Percentiles rank a stretch among this genome's conserved stretches.
Evolutionary conservation across 305 asterid species (phyloP).

Genomic region (Ruellia speciosa): DNA sequence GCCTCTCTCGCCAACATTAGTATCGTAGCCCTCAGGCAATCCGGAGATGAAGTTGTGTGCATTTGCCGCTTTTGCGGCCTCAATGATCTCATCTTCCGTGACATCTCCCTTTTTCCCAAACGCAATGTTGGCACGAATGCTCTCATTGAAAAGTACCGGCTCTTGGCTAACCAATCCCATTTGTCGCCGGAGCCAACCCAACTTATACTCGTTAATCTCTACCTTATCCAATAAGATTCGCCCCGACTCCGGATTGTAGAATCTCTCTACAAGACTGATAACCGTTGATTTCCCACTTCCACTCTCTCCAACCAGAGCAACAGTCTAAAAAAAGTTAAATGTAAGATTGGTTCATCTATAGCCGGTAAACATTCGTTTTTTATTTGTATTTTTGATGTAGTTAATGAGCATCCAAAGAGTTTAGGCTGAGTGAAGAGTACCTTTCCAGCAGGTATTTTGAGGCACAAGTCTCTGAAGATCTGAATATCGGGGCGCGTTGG

Average conservation of each 20-base stretch:
- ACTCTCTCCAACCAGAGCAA: constrained; percentile 49
- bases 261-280: constrained; percentile 33
- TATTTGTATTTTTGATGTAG: too few species aligned
- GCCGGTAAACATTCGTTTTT: too few species aligned
- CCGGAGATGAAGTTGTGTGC: constrained; percentile 52
- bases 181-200: constrained; percentile 41
- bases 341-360: too few species aligned
- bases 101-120: constrained; percentile 36
- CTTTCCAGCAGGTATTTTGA: constrained; percentile 45
- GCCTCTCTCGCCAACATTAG: constrained; percentile 48
- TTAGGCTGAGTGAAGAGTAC: too few species aligned
- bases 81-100: constrained; percentile 42
- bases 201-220: constrained; percentile 25
- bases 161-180: constrained; percentile 52
- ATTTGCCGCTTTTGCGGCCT: constrained; percentile 41
- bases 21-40: constrained; percentile 45
- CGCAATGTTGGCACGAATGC: constrained; percentile 45
- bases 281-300: constrained; percentile 49
- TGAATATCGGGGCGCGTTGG: constrained; percentile 46
- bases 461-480: constrained; percentile 39
- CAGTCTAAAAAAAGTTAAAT: too few species aligned
- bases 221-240: constrained; percentile 28
- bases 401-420: too few species aligned
- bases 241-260: constrained; percentile 39
- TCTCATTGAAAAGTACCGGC: constrained; percentile 47